phyloP scores from a whole-genome alignment of 805 yeast species.

The Tetrapisispora namnaoensis region DNA sequence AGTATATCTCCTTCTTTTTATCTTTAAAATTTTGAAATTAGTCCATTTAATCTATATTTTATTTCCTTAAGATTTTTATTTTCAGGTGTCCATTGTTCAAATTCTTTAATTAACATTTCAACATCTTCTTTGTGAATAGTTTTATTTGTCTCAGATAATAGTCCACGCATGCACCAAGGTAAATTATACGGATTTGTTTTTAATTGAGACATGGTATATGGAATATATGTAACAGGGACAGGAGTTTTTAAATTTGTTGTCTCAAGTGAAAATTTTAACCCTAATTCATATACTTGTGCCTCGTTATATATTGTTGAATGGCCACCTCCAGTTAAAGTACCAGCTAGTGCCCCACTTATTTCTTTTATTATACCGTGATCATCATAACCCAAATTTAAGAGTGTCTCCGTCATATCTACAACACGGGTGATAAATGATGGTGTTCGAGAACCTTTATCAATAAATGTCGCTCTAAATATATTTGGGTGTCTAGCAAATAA shows the following conservation, averaged over 20 bases:
- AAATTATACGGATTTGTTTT: slow-evolving; percentile 75
- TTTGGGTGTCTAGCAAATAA: slow-evolving; percentile 82
- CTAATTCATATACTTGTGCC: slow-evolving; percentile 72
- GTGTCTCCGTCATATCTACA: slow-evolving; percentile 59
- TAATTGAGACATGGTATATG: slow-evolving; percentile 52
- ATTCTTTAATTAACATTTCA: slow-evolving; percentile 51
- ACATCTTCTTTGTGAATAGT: slow-evolving; percentile 50
- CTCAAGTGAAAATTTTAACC: slow-evolving; percentile 62
- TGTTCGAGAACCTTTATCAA: slow-evolving; percentile 71
- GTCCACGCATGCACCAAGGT: slow-evolving; percentile 89
- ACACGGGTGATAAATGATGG: slow-evolving; percentile 72
- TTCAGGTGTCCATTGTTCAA: slow-evolving; percentile 82
- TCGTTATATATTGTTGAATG: slow-evolving; percentile 87
- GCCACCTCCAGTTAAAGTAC: slow-evolving; percentile 91
- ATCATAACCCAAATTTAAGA: slow-evolving; percentile 66
- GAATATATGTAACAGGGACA: slow-evolving; percentile 28
- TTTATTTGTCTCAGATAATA: slow-evolving; percentile 54
- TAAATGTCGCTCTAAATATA: slow-evolving; percentile 77
- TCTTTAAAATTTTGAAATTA: slow-evolving; percentile 19
- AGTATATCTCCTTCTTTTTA: background rate
- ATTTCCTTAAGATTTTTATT: slow-evolving; percentile 73
- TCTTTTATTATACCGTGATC: slow-evolving; percentile 86
- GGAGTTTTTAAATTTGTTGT: slow-evolving; percentile 51
- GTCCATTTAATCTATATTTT: slow-evolving; percentile 64
- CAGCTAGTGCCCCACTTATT: slow-evolving; percentile 69